Evolutionary conservation across 805 yeast species (phyloP).

Genomic region (Metschnikowia cerradonensis): DNA sequence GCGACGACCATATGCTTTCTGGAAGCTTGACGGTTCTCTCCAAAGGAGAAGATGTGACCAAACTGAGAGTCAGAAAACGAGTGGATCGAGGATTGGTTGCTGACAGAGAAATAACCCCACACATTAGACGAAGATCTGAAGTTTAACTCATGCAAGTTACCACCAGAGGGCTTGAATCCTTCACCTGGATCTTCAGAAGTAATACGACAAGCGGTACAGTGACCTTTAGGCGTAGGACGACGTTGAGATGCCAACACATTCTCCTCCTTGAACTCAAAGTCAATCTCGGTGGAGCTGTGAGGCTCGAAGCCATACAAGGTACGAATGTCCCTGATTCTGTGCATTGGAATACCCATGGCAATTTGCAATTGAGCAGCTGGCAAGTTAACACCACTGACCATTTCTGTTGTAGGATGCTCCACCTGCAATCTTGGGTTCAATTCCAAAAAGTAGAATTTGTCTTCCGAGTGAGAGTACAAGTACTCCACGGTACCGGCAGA

Average conservation of each 20-base stretch:
- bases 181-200: slow-evolving; percentile 99
- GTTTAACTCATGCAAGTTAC: slow-evolving; percentile 91
- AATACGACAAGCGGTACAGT: slow-evolving; percentile 98
- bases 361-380: slow-evolving; percentile 98
- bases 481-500: slow-evolving; percentile 99
- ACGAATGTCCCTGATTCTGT: slow-evolving; percentile 90
- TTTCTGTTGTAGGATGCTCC: slow-evolving; percentile 99
- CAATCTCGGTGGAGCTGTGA: slow-evolving; percentile 83
- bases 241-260: slow-evolving; percentile 76
- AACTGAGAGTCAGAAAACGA: slow-evolving; percentile 98
- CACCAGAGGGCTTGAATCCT: slow-evolving; percentile 98
- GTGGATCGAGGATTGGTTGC: slow-evolving; percentile 94
- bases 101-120: slow-evolving; percentile 99
- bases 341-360: slow-evolving; percentile 99
- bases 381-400: slow-evolving; percentile 97
- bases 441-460: slow-evolving; percentile 93
- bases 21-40: slow-evolving; percentile 96
- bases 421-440: slow-evolving; percentile 98
- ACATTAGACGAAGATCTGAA: slow-evolving; percentile 96
- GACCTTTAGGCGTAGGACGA: slow-evolving; percentile 94
- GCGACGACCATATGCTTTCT: slow-evolving; percentile 99
- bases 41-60: slow-evolving; percentile 98
- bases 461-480: slow-evolving; percentile 88
- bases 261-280: slow-evolving; percentile 78
- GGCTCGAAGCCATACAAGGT: slow-evolving; percentile 94